Conservation (phyloP, 1,284 basidiomycete genomes). For the Athelia sp. region DNA sequence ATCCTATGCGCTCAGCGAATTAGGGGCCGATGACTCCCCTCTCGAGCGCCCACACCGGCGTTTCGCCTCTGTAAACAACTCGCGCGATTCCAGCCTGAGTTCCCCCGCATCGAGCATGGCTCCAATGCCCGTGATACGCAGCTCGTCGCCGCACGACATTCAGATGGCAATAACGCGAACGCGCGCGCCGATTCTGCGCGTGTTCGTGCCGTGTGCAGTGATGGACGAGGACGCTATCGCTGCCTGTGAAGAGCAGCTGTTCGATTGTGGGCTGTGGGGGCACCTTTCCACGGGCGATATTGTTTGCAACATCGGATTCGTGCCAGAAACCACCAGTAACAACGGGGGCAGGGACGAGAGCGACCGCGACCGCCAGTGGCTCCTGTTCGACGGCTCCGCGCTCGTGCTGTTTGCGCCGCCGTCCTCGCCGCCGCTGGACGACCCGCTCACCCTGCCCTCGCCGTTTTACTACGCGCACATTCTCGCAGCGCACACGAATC, state of each 20-base stretch:
- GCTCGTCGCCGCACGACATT: constrained; percentile 54
- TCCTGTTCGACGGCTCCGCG: constrained; percentile 59
- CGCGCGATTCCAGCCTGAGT: constrained; percentile 32
- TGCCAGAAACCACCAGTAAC: constrained; percentile 31
- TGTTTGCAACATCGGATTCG: constrained; percentile 72
- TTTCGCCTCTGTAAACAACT: constrained; percentile 34
- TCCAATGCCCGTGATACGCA: constrained; percentile 10
- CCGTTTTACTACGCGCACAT: constrained; percentile 72
- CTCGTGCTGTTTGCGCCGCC: constrained; percentile 56
- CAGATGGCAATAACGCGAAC: constrained; percentile 51
- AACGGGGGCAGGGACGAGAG: constrained; percentile 10
- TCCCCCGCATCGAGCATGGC: constrained; percentile 7
- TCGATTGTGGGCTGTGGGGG: constrained; percentile 59
- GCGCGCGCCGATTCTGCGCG: constrained; percentile 68
- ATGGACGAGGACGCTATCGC: constrained; percentile 45
- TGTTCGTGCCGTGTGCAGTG: constrained; percentile 64
- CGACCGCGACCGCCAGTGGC: constrained; percentile 44
- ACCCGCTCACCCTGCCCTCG: constrained; percentile 57
- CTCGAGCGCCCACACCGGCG: constrained; percentile 31
- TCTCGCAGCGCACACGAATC: constrained; percentile 43
- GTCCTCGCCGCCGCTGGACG: constrained; percentile 43
- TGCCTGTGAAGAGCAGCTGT: constrained; percentile 61
- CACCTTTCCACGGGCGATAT: constrained; percentile 70
- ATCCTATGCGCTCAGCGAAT: constrained; percentile 15
- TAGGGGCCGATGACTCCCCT: constrained; percentile 36